phyloP scores from a whole-genome alignment of 169 alveolate species.

The Cardiosporidium cionae region DNA sequence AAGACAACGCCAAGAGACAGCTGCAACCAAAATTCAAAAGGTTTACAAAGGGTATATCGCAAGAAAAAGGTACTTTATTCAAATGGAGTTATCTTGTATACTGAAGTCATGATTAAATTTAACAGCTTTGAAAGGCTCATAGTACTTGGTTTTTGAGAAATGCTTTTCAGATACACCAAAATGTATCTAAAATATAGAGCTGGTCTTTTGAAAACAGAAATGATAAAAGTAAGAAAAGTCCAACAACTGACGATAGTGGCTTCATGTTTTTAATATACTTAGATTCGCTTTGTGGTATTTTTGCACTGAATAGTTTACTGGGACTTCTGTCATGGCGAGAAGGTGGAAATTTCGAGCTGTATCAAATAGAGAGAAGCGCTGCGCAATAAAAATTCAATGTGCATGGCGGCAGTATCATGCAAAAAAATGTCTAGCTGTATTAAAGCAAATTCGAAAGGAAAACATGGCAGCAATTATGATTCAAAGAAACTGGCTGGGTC shows the following conservation, averaged over 20 bases:
- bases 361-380: background rate
- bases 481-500: background rate
- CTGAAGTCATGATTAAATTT: background rate
- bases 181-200: too few species aligned
- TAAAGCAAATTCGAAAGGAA: background rate
- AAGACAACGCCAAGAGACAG: background rate
- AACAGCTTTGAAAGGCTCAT: background rate
- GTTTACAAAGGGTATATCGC: slow-evolving; percentile 36
- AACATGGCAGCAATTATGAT: background rate
- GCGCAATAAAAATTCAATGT: background rate
- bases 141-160: background rate
- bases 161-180: too few species aligned
- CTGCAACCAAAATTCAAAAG: slow-evolving; percentile 32
- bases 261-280: too few species aligned
- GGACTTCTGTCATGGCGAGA: background rate
- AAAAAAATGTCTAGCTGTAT: background rate
- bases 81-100: too few species aligned
- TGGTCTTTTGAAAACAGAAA: too few species aligned
- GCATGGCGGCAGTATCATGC: background rate
- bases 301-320: background rate
- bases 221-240: too few species aligned
- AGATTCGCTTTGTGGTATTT: background rate
- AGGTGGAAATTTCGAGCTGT: background rate
- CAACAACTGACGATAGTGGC: too few species aligned
- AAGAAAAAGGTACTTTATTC: slow-evolving; percentile 12